Conservation (phyloP, 2,329 filamentous ascomycete genomes). For the Colletotrichum abscissum region DNA sequence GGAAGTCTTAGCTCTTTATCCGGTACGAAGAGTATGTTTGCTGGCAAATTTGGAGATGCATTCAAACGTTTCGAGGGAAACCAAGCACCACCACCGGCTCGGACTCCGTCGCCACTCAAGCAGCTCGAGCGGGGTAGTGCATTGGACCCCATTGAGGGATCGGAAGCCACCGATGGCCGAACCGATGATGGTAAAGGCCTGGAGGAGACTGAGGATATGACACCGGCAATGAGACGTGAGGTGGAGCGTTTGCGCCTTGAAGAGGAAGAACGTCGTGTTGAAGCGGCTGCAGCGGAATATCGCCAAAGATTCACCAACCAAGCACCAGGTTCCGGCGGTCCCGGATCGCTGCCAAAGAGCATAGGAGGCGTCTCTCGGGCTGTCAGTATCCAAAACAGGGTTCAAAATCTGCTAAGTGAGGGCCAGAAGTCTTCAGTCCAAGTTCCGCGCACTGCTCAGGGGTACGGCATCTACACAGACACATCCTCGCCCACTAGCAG, state of each 20-base stretch:
- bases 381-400: constrained; percentile 89
- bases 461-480: constrained; percentile 89
- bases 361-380: constrained; percentile 73
- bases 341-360: constrained; percentile 61
- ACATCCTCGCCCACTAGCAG: constrained; percentile 50
- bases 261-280: constrained; percentile 91
- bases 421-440: constrained; percentile 70
- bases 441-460: constrained; percentile 80
- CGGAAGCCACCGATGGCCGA: constrained; percentile 76
- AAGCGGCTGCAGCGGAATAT: constrained; percentile 89
- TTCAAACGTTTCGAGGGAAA: constrained; percentile 89
- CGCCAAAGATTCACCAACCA: constrained; percentile 75
- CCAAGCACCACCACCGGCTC: constrained; percentile 46
- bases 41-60: constrained; percentile 90
- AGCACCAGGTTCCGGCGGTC: constrained; percentile 50
- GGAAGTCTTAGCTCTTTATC: constrained; percentile 79
- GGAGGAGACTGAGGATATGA: constrained; percentile 75
- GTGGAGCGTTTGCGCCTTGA: constrained; percentile 84
- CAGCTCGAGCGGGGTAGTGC: constrained; percentile 57
- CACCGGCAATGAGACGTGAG: constrained; percentile 90
- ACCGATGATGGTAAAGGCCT: constrained; percentile 75
- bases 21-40: constrained; percentile 84
- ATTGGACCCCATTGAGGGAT: constrained; percentile 79
- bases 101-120: constrained; percentile 62
- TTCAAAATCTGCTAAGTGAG: constrained; percentile 86